Evolutionary conservation across 2,329 filamentous ascomycete genomes (phyloP).

Genomic region (Aspergillus chevalieri): DNA sequence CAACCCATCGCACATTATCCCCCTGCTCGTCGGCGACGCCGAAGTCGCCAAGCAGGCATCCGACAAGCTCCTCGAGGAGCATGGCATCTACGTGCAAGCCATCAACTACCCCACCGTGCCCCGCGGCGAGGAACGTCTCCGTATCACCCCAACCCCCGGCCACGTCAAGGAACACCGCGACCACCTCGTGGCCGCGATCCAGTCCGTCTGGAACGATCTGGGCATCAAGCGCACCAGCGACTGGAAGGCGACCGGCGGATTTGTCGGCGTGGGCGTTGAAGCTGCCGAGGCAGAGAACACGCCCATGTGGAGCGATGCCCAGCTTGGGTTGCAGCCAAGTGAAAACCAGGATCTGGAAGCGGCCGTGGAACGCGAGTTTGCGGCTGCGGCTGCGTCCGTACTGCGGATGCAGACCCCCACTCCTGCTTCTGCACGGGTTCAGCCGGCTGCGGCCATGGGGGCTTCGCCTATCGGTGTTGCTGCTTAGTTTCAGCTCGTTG

Average conservation of each 20-base stretch:
- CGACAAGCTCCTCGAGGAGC: conserved; percentile 81
- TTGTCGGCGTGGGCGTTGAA: conserved; percentile 83
- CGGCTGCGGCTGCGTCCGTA: conserved; percentile 8
- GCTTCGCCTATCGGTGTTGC: conserved; percentile 22
- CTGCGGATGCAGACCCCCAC: conserved; percentile 19
- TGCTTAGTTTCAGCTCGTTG: conserved; percentile 15
- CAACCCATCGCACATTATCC: conserved; percentile 94
- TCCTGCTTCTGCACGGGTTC: conserved; percentile 4
- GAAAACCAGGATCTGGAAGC: conserved; percentile 60
- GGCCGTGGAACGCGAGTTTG: conserved; percentile 43
- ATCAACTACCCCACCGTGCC: conserved; percentile 99
- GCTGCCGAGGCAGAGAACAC: conserved; percentile 52
- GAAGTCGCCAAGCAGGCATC: conserved; percentile 87
- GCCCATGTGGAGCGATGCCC: conserved; percentile 87
- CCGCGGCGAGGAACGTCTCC: conserved; percentile 92
- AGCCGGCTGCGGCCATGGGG: conserved; percentile 11
- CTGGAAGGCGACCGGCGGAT: conserved; percentile 86
- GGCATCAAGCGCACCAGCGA: conserved; percentile 87
- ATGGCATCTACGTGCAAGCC: conserved; percentile 93
- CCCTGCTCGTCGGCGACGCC: conserved; percentile 87
- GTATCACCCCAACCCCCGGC: conserved; percentile 92
- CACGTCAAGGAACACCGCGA: conserved; percentile 80
- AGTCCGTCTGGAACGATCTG: conserved; percentile 81
- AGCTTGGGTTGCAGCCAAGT: conserved; percentile 63
- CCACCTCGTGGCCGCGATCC: conserved; percentile 74